Conservation (phyloP, 352 stramenopile genomes). For the Globisporangium abappressorium region DNA sequence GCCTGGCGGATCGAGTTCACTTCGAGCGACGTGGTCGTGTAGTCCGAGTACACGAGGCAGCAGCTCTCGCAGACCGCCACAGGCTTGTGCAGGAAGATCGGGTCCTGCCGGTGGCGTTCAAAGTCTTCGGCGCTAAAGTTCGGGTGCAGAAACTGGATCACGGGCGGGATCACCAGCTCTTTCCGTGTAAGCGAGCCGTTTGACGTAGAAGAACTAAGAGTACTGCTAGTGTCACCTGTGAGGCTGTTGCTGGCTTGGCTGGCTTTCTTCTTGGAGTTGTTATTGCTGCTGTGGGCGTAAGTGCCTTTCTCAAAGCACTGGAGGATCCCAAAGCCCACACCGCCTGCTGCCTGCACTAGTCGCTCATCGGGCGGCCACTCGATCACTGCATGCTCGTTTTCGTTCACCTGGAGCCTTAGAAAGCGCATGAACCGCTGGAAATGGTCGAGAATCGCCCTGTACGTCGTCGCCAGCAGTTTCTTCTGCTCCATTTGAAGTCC, state of each 20-base stretch:
- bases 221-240: not conserved
- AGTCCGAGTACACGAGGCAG: slow-evolving; percentile 93
- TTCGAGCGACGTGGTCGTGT: slow-evolving; percentile 68
- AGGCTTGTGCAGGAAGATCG: slow-evolving; percentile 94
- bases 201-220: not conserved
- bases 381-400: slow-evolving; percentile 48
- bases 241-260: slow-evolving; percentile 5
- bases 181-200: slow-evolving; percentile 20
- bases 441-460: slow-evolving; percentile 94
- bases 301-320: slow-evolving; percentile 33
- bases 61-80: slow-evolving; percentile 90
- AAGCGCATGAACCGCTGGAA: slow-evolving; percentile 89
- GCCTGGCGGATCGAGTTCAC: slow-evolving; percentile 61
- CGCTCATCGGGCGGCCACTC: slow-evolving; percentile 88
- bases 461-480: slow-evolving; percentile 84
- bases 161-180: slow-evolving; percentile 87
- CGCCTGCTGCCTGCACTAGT: slow-evolving; percentile 87
- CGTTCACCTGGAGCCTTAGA: slow-evolving; percentile 40
- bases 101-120: slow-evolving; percentile 85
- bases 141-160: slow-evolving; percentile 91
- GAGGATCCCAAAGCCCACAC: slow-evolving; percentile 91
- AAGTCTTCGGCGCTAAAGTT: slow-evolving; percentile 85
- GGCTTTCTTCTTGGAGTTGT: slow-evolving; percentile 11
- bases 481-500: slow-evolving; percentile 55
- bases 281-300: slow-evolving; percentile 9